Evolutionary conservation across 139 green algal species (phyloP).

Genomic region (Trebouxia sp.): DNA sequence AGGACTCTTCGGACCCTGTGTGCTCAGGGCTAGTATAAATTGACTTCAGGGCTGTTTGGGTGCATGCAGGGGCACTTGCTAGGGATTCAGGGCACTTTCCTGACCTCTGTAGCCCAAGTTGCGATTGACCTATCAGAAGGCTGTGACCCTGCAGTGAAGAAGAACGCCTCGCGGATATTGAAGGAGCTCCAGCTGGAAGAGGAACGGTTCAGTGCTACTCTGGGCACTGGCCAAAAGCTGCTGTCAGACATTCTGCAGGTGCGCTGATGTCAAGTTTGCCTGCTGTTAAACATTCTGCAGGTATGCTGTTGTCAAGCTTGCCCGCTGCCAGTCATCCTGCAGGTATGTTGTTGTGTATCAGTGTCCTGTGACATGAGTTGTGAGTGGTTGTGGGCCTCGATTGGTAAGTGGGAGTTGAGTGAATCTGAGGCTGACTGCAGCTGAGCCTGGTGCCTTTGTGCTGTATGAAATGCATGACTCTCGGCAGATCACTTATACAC

Average conservation of each 20-base stretch:
- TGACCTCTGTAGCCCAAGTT: conserved; percentile 65
- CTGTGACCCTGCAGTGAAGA: conserved; percentile 71
- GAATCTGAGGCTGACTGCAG: conserved; percentile 1
- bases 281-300: conserved; percentile 53
- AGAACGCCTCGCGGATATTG: conserved; percentile 64
- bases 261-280: too few species aligned
- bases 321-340: conserved; percentile 48
- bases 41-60: too few species aligned
- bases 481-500: too few species aligned
- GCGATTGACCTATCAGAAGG: conserved; percentile 64
- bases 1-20: too few species aligned
- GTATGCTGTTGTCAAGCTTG: neutral
- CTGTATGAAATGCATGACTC: conserved; percentile 98
- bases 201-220: conserved; percentile 68
- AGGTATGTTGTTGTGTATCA: conserved; percentile 1
- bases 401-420: neutral
- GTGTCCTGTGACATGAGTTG: too few species aligned
- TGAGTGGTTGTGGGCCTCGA: too few species aligned
- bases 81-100: conserved; percentile 71
- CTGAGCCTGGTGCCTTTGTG: conserved; percentile 79
- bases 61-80: conserved; percentile 58
- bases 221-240: conserved; percentile 80
- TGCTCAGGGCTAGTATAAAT: too few species aligned
- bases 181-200: conserved; percentile 82
- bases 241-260: conserved; percentile 50